Evolutionary conservation across 148 eudicot species (phyloP), one percentile per base, ranked within the genome.

Genomic region (Diospyros lotus): DNA sequence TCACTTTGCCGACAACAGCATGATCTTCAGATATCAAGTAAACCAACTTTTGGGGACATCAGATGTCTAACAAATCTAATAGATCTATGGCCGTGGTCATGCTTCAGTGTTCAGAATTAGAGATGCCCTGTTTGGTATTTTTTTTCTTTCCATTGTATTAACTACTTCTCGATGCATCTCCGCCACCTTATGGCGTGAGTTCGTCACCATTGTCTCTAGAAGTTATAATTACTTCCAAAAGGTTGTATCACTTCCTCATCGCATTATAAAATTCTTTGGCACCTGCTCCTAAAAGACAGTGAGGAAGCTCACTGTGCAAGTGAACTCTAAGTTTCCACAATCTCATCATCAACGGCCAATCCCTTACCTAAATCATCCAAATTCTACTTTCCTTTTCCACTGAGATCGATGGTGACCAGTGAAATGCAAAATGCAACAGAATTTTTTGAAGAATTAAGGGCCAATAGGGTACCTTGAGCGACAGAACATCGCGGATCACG

Each of bases 401-500:
- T 56, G 17, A 56, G 15, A 6, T 15, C n/a, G 43, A 68, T 12
- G 15, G 9, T 12, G 18, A 14, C 56, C 38, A 64, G n/a, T 1
- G 17, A 74, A 45, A 15, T 40, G 5, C 44, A 41, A 73, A 63
- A 39, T 10, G 11, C 43, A 3, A 1, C 5, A 1, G 14, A 28
- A 10, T 4, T 58, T 9, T 42, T 41, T 28, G 1, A 5, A 3
- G 9, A 13, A 59, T 46, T 9, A 64, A 8, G 44, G 11, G 56
- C 11, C 7, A n/a, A 42, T 48, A 3, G 58, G 46, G 56, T 62
- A 95, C 99, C 97, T 95, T 93, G 53, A 93, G 89, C 9, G 97
- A 85, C 70, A 83, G 74, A 58, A 90, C 88, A 69, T 95, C 97
- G 4, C 98, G 99, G 58, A 95, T 84, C 66, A 95, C 96, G 68